Conservation (phyloP, 78 protist genomes). For the Dictyostelium citrinum region DNA sequence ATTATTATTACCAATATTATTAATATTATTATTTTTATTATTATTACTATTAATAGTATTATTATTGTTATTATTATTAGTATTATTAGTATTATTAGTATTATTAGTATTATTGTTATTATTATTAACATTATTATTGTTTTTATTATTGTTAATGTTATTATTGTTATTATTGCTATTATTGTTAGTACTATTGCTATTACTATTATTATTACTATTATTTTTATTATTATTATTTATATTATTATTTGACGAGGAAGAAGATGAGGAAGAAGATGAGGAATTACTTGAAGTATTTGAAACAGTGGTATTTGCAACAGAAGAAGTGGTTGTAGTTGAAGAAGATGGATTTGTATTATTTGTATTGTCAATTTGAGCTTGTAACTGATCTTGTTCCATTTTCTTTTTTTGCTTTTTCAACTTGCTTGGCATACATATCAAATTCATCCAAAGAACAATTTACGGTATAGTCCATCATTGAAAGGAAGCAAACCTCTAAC, state of each 20-base stretch:
- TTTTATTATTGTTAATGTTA: not conserved
- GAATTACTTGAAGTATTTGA: not conserved
- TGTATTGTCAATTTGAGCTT: not conserved
- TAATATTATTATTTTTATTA: not conserved
- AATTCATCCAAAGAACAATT: conserved; percentile 79
- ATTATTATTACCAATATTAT: not conserved
- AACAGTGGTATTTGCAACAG: not conserved
- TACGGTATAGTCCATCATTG: conserved; percentile 77
- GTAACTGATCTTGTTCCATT: conserved; percentile 1
- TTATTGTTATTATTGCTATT: not conserved
- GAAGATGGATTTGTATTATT: not conserved
- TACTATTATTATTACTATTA: not conserved
- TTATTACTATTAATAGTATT: not conserved
- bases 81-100: not conserved
- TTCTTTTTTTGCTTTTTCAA: conserved; percentile 50
- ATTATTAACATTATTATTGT: not conserved
- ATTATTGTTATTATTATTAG: not conserved
- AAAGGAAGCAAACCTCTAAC: conserved; percentile 57
- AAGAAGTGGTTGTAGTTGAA: not conserved
- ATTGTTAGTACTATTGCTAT: not conserved
- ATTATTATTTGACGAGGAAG: not conserved
- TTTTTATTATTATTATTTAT: not conserved
- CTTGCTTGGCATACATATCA: conserved; percentile 43
- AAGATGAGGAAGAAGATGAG: not conserved
- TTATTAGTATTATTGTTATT: not conserved